phyloP scores from a whole-genome alignment of 768 basidiomycete species.

The Leccinum imitatum region DNA sequence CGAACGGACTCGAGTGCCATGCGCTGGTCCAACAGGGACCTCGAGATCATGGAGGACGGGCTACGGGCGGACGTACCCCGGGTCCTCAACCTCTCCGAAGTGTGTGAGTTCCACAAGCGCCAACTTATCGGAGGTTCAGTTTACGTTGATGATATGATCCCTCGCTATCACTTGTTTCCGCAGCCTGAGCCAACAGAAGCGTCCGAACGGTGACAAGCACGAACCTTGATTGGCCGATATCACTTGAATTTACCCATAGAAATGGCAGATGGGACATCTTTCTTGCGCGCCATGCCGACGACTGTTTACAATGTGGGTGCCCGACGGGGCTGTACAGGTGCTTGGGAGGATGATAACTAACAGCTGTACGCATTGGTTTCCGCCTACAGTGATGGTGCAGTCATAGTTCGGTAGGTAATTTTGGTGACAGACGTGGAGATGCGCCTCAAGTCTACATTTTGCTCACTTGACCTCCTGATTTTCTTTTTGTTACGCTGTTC shows the following conservation, averaged over 20 bases:
- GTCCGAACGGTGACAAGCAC: neutral
- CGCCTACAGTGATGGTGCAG: neutral
- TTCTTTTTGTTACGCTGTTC: neutral
- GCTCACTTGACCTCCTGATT: neutral
- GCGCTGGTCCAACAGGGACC: too few relatives aligned
- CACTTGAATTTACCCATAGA: neutral
- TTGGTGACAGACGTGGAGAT: neutral
- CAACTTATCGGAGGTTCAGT: neutral
- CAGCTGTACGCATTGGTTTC: neutral
- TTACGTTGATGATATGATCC: neutral
- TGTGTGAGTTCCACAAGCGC: neutral
- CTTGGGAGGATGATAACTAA: neutral
- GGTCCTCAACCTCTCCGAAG: neutral
- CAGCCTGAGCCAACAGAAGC: neutral
- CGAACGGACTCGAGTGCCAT: too few relatives aligned
- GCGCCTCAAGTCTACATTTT: neutral
- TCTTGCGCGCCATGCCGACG: neutral
- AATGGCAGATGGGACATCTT: neutral
- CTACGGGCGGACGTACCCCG: too few relatives aligned
- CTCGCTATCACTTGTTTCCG: neutral
- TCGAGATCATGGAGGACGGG: neutral
- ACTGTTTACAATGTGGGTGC: neutral
- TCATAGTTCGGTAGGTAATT: neutral
- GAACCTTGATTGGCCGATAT: neutral
- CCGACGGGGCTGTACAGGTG: neutral